Base-by-base conservation (phyloP, 805 yeast genomes). In the Groenewaldozyma salmanticensis region DNA sequence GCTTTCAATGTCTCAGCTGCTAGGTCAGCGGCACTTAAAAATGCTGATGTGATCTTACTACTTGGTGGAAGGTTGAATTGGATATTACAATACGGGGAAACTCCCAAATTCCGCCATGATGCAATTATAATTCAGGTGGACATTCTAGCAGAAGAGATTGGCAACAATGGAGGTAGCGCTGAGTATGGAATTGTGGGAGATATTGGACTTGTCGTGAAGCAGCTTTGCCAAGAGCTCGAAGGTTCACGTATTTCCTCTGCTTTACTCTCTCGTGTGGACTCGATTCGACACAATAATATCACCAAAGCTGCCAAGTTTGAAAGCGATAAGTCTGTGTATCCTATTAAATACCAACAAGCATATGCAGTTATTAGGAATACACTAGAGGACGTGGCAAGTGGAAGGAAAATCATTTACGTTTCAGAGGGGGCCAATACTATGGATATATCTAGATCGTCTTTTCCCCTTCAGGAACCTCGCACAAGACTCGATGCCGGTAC, bases 361-460 rank as follows among this genome's bases (percentile, higher is more conserved):
- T 76, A 78, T 55, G 70, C 65, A 15, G 58, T 59, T 0, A 60
- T 79, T 7, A 58, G 76, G 19, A 68, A 67, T 0, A 47, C 61
- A 2, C 57, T 77, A 22, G 44, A 49, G 1, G n/a, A n/a, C n/a
- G n/a, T n/a, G n/a, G 41, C 47, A 13, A 7, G 40, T 4, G 52
- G 44, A 3, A 2, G 29, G 15, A 19, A 39, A 13, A 29, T 45
- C n/a, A 52, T 76, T 2, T 64, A 70, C 31, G 70, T 79, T 1
- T 67, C 77, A 3, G 87, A 80, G 55, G 87, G 87, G n/a, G 86
- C 87, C 1, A 78, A 79, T 52, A 78, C 86, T 0, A 79, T 80
- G 86, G 87, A 80, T 49, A 65, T 74, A 18, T 78, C 85, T 1
- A 64, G 87, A 37, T 64, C 75, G 7, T 71, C 80, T 0, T 79